Percentiles rank a stretch among this genome's conserved stretches.
Conservation (phyloP, 2,329 filamentous ascomycete species). For the Raffaelea arxii region DNA sequence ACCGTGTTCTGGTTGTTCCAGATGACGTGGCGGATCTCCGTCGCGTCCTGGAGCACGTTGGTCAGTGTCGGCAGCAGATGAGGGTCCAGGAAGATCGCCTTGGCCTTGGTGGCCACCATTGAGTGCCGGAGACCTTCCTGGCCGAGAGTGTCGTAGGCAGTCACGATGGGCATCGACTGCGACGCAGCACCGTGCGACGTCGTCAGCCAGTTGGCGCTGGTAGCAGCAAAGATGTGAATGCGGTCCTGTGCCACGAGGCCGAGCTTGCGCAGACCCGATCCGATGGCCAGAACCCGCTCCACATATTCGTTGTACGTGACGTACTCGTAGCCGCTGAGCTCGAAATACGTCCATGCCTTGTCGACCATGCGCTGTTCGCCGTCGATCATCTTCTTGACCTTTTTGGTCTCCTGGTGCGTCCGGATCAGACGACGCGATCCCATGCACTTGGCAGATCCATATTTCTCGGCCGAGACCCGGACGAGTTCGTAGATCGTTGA, state of each 20-base stretch:
- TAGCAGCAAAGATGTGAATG: conserved; percentile 73
- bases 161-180: conserved; percentile 74
- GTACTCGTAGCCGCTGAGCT: conserved; percentile 71
- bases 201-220: conserved; percentile 45
- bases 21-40: conserved; percentile 40
- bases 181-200: conserved; percentile 47
- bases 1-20: conserved; percentile 45
- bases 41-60: conserved; percentile 43
- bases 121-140: conserved; percentile 68
- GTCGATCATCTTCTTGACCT: conserved; percentile 80
- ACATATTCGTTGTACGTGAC: conserved; percentile 72
- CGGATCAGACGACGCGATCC: conserved; percentile 66
- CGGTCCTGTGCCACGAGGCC: conserved; percentile 60
- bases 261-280: conserved; percentile 61
- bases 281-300: conserved; percentile 55
- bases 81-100: conserved; percentile 66
- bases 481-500: conserved; percentile 70
- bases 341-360: conserved; percentile 82
- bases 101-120: conserved; percentile 60
- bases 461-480: conserved; percentile 53
- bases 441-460: conserved; percentile 54
- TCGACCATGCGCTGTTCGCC: conserved; percentile 70
- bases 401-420: conserved; percentile 75
- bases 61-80: conserved; percentile 51
- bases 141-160: conserved; percentile 73